Evolutionary conservation across 129 eudicot genomes (phyloP), one percentile per base, ranked within the genome.

Genomic region (Tagetes erecta): DNA sequence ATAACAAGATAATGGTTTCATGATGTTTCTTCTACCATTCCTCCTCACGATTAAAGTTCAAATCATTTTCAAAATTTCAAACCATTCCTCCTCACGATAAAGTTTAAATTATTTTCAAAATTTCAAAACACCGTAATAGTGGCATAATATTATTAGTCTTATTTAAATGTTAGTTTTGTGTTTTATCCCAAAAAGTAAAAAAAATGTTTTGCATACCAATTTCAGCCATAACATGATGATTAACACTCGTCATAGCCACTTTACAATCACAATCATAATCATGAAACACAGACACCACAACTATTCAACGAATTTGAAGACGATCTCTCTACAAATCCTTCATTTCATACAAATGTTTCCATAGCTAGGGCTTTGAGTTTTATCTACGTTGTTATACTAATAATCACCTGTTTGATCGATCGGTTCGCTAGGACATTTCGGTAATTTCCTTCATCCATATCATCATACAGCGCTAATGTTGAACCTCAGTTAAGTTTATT

Each of bases 201-300:
- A 20, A 20, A 20, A 20, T 20, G 27, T 20, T 20, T 20, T 20
- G 27, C 27, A 20, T 20, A 20, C 27, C 27, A 20, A 20, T 20
- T 20, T 20, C 27, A 20, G 27, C 27, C 27, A 20, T 20, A 20
- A 20, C 27, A 20, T 20, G 27, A 20, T 20, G 27, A 20, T 20
- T 20, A 20, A 20, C 27, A 20, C 27, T 20, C 27, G 27, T 20
- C 27, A 20, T 20, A 20, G 27, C 27, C 68, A 35, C 73, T 42
- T 65, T 72, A 57, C 46, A 72, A 68, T 42, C 73, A 34, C 68
- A 42, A 64, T 79, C 83, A 79, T 57, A 67, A 53, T 79, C 73
- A 72, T 79, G 78, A 71, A 40, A 36, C 44, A 59, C 27, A 10
- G 51, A 76, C 51, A 74, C 40, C 50, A 76, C 67, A 49, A 66